Percentiles rank a stretch among this genome's conserved stretches.
Evolutionary conservation across 2,329 filamentous ascomycete species (phyloP).

Genomic region (Exophiala mesophila): DNA sequence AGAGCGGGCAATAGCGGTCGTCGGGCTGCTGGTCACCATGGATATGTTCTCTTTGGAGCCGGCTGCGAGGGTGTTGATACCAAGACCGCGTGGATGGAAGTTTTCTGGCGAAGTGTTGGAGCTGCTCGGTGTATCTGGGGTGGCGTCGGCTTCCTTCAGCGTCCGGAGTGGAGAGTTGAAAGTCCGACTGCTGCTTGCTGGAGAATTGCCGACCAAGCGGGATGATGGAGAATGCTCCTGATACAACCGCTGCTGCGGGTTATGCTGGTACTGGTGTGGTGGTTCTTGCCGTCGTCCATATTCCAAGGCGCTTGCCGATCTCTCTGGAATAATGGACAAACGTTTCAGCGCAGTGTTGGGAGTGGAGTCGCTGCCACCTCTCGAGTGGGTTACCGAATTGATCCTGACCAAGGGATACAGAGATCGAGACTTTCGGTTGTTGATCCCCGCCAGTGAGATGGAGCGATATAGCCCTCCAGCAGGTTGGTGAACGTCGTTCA

Average conservation of each 20-base stretch:
- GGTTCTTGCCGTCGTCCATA: constrained; percentile 22
- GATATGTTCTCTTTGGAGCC: constrained; percentile 20
- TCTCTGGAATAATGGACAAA: constrained; percentile 22
- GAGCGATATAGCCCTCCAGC: constrained; percentile 40
- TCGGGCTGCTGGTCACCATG: constrained; percentile 14
- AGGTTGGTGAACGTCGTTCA: constrained; percentile 37
- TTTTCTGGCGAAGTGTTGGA: constrained; percentile 25
- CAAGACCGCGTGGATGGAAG: constrained; percentile 17
- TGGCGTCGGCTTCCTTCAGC: constrained; percentile 24
- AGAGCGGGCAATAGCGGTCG: constrained; percentile 17
- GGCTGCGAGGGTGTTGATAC: constrained; percentile 22
- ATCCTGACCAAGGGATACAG: constrained; percentile 28
- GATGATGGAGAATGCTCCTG: not conserved
- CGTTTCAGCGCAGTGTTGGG: constrained; percentile 24
- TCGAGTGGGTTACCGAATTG: constrained; percentile 33
- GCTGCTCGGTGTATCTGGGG: constrained; percentile 19
- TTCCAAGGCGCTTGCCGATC: constrained; percentile 27
- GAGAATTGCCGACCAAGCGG: constrained; percentile 9
- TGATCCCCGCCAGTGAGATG: constrained; percentile 31
- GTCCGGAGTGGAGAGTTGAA: constrained; percentile 24
- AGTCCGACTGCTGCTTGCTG: constrained; percentile 20
- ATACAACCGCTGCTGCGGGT: constrained; percentile 4
- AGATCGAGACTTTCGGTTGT: constrained; percentile 18
- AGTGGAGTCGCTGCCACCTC: constrained; percentile 40
- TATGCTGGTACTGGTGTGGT: constrained; percentile 14